Conservation (phyloP, 192 early-diverging fungal species). For the Oehlia diaphana region DNA sequence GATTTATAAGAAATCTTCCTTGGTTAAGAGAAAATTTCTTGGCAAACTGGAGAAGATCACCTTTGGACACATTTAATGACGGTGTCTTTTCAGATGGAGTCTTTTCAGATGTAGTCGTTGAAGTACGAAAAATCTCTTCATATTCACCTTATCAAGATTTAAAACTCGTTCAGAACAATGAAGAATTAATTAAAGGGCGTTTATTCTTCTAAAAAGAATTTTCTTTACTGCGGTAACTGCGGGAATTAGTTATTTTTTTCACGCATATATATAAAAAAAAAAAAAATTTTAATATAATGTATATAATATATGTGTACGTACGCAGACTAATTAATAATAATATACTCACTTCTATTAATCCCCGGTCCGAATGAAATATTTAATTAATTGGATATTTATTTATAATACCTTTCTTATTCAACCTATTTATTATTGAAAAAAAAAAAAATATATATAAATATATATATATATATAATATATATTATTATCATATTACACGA, state of each 20-base stretch:
- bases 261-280: neutral
- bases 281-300: too few species aligned
- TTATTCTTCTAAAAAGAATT: neutral
- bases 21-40: constrained; percentile 11
- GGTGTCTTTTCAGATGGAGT: neutral
- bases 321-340: too few species aligned
- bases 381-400: too few species aligned
- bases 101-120: neutral
- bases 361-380: too few species aligned
- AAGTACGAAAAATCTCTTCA: neutral
- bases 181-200: neutral
- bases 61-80: neutral
- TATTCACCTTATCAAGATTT: neutral
- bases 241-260: neutral
- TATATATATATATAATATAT: too few species aligned
- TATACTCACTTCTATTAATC: too few species aligned
- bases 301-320: too few species aligned
- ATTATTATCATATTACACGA: too few species aligned
- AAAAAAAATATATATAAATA: too few species aligned
- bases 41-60: neutral
- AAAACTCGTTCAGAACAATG: neutral
- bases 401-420: too few species aligned
- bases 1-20: neutral
- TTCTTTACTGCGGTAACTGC: neutral
- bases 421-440: too few species aligned